Conservation (phyloP, 2,329 filamentous ascomycete genomes). For the Colletotrichum magnum region DNA sequence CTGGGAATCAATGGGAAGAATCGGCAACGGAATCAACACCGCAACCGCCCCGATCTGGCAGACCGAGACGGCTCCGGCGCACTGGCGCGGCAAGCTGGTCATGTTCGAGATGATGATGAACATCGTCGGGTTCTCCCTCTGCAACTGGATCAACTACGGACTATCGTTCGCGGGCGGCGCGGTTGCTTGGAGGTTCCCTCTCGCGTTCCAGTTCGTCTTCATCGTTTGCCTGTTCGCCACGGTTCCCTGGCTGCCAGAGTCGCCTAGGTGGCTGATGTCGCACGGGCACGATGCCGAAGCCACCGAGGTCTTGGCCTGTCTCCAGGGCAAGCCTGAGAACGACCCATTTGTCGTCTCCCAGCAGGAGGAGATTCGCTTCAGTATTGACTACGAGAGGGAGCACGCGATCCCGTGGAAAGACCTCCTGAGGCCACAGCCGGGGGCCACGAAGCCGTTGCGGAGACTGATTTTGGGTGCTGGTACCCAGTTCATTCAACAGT, state of each 20-base stretch:
- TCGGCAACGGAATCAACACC: constrained; percentile 61
- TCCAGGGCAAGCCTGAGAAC: constrained; percentile 45
- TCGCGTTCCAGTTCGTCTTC: constrained; percentile 63
- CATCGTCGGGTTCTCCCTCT: constrained; percentile 50
- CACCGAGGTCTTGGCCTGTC: constrained; percentile 44
- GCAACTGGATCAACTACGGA: constrained; percentile 58
- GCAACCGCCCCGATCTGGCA: constrained; percentile 56
- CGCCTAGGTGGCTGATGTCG: constrained; percentile 50
- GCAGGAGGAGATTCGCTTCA: constrained; percentile 46
- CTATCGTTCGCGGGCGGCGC: constrained; percentile 53
- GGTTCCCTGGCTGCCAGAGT: constrained; percentile 51
- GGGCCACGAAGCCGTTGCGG: constrained; percentile 46
- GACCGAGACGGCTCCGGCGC: constrained; percentile 51
- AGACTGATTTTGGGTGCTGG: constrained; percentile 57
- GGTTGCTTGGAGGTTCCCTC: constrained; percentile 59
- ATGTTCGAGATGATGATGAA: constrained; percentile 51
- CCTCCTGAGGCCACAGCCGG: constrained; percentile 42
- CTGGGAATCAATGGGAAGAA: constrained; percentile 44
- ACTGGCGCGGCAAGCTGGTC: constrained; percentile 50
- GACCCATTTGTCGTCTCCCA: constrained; percentile 45
- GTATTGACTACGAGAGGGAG: constrained; percentile 35
- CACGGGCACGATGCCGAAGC: constrained; percentile 48
- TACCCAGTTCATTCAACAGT: constrained; percentile 49
- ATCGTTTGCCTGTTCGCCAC: constrained; percentile 48
- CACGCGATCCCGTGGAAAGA: constrained; percentile 45